Evolutionary conservation across 2,329 filamentous ascomycete genomes (phyloP), one percentile per base, ranked within the genome.

Genomic region (Fusarium burgessii): DNA sequence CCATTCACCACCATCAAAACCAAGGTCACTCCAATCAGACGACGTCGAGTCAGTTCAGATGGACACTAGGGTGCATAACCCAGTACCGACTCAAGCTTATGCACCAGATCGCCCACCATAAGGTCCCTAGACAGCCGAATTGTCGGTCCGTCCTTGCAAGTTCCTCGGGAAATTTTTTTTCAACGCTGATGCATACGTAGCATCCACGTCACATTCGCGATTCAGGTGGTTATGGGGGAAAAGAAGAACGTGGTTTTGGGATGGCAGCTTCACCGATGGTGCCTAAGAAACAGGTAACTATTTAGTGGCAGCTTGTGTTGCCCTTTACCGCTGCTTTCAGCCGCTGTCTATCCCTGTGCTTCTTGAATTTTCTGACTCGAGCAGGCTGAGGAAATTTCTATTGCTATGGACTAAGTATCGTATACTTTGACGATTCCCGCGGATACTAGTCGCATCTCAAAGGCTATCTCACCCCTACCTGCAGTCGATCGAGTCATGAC

Each of bases 121-220:
- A 52, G 55, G 55, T 54, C 60, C 69, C 60, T 57, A 62, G 46
- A 38, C 36, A 72, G 69, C 69, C 72, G 69, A 70, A 47, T 49
- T 70, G 51, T 72, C 69, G 69, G 69, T 36, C 69, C 69, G 69
- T 66, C 43, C 36, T 33, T 42, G 29, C 33, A 58, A 54, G 45
- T 54, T 29, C 57, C 20, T 70, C 64, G 59, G 59, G 46, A n/a
- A 52, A 20, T 58, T 64, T 20, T 64, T 20, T 58, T 51, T 41
- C 52, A 57, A 35, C 43, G 43, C 50, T 23, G 54, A 32, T 33
- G 54, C 42, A 27, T 58, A 59, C 49, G 60, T 46, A 55, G 35
- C 47, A 52, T 43, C 56, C 68, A 74, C 49, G 60, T 72, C 68
- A 70, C 35, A 65, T 66, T 27, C 51, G 40, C 68, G 65, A 71